Evolutionary conservation across 73 alveolate species (phyloP).

Genomic region (Uronychia binucleata): DNA sequence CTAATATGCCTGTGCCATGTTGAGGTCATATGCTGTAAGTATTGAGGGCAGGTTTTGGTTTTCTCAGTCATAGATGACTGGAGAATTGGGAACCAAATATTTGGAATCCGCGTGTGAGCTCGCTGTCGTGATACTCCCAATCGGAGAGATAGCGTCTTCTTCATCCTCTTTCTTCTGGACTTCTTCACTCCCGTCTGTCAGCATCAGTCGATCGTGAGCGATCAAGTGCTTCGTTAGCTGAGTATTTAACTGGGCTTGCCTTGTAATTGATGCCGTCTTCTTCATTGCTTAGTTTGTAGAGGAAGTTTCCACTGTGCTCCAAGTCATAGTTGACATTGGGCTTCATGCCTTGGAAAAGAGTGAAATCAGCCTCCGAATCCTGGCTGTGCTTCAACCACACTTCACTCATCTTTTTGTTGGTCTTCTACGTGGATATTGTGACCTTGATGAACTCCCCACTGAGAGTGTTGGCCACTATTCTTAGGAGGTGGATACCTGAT

Average conservation of each 20-base stretch:
- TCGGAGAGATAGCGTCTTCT: too few relatives aligned
- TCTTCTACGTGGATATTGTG: background rate
- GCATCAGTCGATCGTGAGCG: background rate
- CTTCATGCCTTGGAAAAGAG: slow-evolving; percentile 35
- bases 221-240: background rate
- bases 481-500: background rate
- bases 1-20: background rate
- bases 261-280: slow-evolving; percentile 41
- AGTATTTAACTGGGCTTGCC: background rate
- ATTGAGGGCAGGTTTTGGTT: background rate
- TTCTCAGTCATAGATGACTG: background rate
- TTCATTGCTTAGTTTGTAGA: slow-evolving; percentile 52
- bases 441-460: slow-evolving; percentile 40
- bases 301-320: slow-evolving; percentile 48
- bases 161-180: background rate
- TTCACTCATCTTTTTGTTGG: slow-evolving; percentile 28
- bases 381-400: slow-evolving; percentile 49
- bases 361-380: slow-evolving; percentile 24
- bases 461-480: slow-evolving; percentile 22
- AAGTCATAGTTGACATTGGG: slow-evolving; percentile 25
- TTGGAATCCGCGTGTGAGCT: too few relatives aligned
- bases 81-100: background rate
- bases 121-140: too few relatives aligned
- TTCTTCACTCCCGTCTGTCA: background rate
- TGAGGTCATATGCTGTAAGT: background rate